phyloP scores from a whole-genome alignment of 257 asterid genomes.

The Solanum paucissectum region DNA sequence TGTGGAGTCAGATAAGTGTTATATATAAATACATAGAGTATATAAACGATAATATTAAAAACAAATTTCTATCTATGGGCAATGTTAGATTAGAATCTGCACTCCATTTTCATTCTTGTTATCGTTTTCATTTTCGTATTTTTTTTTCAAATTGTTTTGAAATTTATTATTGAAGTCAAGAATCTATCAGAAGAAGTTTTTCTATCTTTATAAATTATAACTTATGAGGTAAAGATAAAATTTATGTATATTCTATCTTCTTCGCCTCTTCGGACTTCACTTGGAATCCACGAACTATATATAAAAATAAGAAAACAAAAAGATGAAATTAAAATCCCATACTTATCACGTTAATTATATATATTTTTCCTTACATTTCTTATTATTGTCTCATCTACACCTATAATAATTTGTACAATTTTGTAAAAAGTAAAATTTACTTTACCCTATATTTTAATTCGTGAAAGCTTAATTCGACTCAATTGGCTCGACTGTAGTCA shows the following conservation, averaged over 20 bases:
- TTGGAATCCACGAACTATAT: background rate
- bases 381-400: background rate
- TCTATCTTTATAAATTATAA: too few species aligned
- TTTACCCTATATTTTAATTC: background rate
- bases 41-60: background rate
- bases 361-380: background rate
- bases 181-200: too few species aligned
- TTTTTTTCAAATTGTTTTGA: too few species aligned
- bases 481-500: background rate
- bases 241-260: too few species aligned
- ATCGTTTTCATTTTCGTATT: too few species aligned
- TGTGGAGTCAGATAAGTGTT: background rate
- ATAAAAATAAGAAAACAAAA: background rate
- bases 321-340: background rate
- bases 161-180: too few species aligned
- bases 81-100: background rate
- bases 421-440: too few species aligned
- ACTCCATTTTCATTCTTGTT: background rate
- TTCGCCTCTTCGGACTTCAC: too few species aligned
- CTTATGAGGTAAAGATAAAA: too few species aligned
- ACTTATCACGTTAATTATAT: background rate
- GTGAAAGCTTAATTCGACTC: background rate
- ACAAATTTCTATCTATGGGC: background rate
- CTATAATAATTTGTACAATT: too few species aligned
- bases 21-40: background rate